Evolutionary conservation across 441 rosid species (phyloP), one percentile per base, ranked within the genome.

Genomic region (Euphorbia neoarborescens): DNA sequence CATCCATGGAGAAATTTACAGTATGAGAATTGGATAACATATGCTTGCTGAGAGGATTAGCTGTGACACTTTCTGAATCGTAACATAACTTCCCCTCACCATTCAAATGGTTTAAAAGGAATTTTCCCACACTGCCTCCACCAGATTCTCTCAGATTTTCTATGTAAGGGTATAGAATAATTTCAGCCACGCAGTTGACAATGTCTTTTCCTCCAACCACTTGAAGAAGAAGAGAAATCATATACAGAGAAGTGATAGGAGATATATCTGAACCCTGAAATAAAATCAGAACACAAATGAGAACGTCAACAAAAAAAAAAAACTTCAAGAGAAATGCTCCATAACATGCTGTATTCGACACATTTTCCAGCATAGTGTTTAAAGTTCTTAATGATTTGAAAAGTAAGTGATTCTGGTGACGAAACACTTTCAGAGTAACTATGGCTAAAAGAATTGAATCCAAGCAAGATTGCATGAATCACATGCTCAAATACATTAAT

Each of bases 181-280:
- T 61, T 69, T 71, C 70, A 44, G 88, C 85, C 44, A 87, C 83
- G 65, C 78, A 67, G 60, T 85, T 79, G 60, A 78, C 51, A 35
- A 89, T 77, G 42, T 74, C 60, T 70, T 75, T 82, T 75, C 88
- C 90, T 44, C 89, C 90, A 75, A 87, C 79, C 65, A 86, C 85
- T 84, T 84, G 90, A 79, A 87, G 77, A 79, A 86, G 76, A 58
- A 75, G 86, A 78, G 87, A 80, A 75, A 89, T 75, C 56, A 85
- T 50, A 73, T 83, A 87, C 72, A 87, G 70, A 81, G 92, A 86
- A 64, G 86, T 84, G 63, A 81, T 73, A 27, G 79, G 76, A 67
- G 92, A 87, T 61, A 81, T 65, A 70, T 75, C 77, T 70, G 74
- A 78, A 62, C 76, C 95, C 95, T 87, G 85, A 63, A 75, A 74